Evolutionary conservation across 768 basidiomycete species (phyloP), one percentile per base, ranked within the genome.

Genomic region (Auriscalpium orientale): DNA sequence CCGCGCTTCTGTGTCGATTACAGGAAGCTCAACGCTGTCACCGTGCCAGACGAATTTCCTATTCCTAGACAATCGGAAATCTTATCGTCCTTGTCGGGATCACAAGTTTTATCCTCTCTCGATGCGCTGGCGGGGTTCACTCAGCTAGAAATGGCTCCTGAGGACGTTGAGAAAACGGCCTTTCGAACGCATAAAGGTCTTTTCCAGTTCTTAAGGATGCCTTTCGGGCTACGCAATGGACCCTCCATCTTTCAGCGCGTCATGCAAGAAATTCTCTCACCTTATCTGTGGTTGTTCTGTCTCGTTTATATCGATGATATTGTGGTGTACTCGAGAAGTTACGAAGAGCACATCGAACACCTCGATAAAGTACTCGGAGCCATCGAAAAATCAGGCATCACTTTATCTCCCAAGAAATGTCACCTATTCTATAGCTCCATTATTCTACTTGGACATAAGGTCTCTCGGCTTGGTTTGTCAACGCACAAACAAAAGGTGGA

Each of bases 61-160:
- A 38, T 63, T 28, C 48, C 62, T 6, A 10, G 66, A 49, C 53
- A 63, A 57, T 33, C 56, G 48, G 46, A 66, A 60, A 63, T 56
- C 15, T 56, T 63, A 2, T 43, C 57, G 8, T 61, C 64, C 8
- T 64, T 68, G 0, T 64, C 66, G 53, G 69, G 62, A 13, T 57
- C 65, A 0, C 67, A 59, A 43, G 58, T 54, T 3, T 57, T 77
- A 1, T 66, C 72, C 1, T 63, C 71, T 0, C 58, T 76, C 3
- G 72, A 76, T 60, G 70, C 71, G 0, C 55, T 73, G 0, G 65
- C 75, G 0, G 73, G 75, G 8, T 79, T 76, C 56, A 74, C 71
- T 0, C 77, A 79, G 54, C 55, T 75, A 0, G 60, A 66, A 46
- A 65, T 75, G 50, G 56, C 53, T 0, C 57, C 64, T 0, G 59